Percentiles rank a stretch among this genome's conserved stretches.
phyloP scores from a whole-genome alignment of 805 yeast genomes.

The Scheffersomyces ergatensis region DNA sequence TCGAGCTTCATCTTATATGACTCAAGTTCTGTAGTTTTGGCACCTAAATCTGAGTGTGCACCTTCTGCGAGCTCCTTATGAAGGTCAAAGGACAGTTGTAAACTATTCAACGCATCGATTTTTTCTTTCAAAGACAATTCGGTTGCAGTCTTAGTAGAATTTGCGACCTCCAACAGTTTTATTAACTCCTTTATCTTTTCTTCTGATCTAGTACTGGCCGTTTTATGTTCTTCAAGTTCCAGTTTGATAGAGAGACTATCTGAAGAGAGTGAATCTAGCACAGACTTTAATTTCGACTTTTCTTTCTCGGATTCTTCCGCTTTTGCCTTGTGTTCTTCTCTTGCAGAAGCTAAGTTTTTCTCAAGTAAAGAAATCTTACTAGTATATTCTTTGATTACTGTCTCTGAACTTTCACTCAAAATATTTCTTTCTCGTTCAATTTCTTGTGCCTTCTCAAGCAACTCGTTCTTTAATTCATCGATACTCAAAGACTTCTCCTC shows the following conservation, averaged over 20 bases:
- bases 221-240: neutral
- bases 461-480: slow-evolving; percentile 8
- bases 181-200: neutral
- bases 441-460: slow-evolving; percentile 38
- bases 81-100: too few species aligned
- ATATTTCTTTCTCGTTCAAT: slow-evolving; percentile 51
- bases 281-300: neutral
- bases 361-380: slow-evolving; percentile 46
- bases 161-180: neutral
- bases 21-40: too few species aligned
- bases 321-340: slow-evolving; percentile 10
- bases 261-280: neutral
- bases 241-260: neutral
- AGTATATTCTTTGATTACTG: slow-evolving; percentile 47
- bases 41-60: too few species aligned
- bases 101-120: too few species aligned
- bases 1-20: too few species aligned
- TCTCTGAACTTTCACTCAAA: slow-evolving; percentile 48
- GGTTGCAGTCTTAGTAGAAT: too few species aligned
- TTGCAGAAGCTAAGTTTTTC: slow-evolving; percentile 16
- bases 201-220: neutral
- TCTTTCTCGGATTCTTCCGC: slow-evolving; percentile 1
- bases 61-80: too few species aligned
- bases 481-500: neutral
- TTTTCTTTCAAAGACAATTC: too few species aligned